Evolutionary conservation across 2,329 filamentous ascomycete genomes (phyloP), one percentile per base, ranked within the genome.

Genomic region (Clarireedia paspali): DNA sequence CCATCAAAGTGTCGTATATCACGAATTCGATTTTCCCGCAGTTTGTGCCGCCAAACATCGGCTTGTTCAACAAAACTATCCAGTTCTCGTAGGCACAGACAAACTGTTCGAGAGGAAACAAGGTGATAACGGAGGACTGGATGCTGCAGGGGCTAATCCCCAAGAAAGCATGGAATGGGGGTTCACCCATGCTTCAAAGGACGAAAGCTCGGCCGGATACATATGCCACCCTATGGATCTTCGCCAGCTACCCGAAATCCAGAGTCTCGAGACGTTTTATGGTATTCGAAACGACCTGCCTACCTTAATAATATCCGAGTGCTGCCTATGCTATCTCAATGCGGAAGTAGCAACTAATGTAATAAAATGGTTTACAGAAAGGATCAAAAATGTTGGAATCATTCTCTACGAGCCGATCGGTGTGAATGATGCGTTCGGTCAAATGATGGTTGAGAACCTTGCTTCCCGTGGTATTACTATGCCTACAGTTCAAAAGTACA

Each of bases 401-500:
- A 73, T 95, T 40, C 72, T 97, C 26, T 99, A 99, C 74, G 94
- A 99, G 68, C 92, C 94, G 0, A 87, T 96, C 57, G 80, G 83
- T 2, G 89, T 91, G 0, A 74, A 88, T 60, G 91, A 96, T 68
- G 74, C 91, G 4, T 99, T 99, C 65, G 94, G 94, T 3, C 82
- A 82, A 62, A 91, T 91, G 61, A 99, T 99, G 94, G 83, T 92
- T 0, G 83, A 87, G 2, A 99, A 99, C 66, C 81, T 99, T 0
- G 87, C 87, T 0, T 80, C 87, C 2, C 81, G 94, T 17, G 85
- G 85, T 5, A 95, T 99, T 52, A 79, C 82, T 24, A 85, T 99
- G 74, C 91, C 91, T 38, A 96, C 91, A 0, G 71, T 99, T 46
- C 78, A 86, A 24, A 77, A 75, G 40, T 96, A 91, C 71, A 82